Evolutionary conservation across 2,329 filamentous ascomycete species (phyloP), one percentile per base, ranked within the genome.

Genomic region (Clarireedia paspali): DNA sequence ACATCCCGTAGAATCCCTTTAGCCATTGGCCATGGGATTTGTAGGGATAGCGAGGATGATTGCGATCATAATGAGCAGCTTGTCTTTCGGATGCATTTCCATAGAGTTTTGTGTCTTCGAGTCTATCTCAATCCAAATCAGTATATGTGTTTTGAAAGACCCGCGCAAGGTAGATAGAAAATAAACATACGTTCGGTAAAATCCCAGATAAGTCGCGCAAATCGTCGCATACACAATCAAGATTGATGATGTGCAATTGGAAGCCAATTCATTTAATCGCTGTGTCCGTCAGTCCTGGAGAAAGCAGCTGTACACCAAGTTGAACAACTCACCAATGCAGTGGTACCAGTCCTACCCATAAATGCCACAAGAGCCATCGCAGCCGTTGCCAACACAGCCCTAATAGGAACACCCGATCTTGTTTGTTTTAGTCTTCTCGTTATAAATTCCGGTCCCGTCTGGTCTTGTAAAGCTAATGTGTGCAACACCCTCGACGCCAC

Each of bases 361-460:
- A 70, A 74, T 7, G 64, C 70, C 15, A 74, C 62, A 17, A 74
- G 59, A 68, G 71, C 71, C 57, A 74, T 59, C n/a, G 59, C 59
- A 14, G 64, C 70, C 14, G 72, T 74, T n/a, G 64, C 70, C n/a
- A 73, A 57, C 4, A 74, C 70, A 1, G 72, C 68, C 56, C 72
- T 64, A 6, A 72, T 61, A 0, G 72, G 72, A 5, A 74, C 72
- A 9, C 72, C 72, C 1, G 66, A 68, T 30, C 69, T 65, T 53
- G 70, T 72, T 47, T 68, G 64, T 40, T 68, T 65, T 39, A 73
- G 55, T 42, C 72, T 65, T 44, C 65, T 62, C 5, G 72, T 72
- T 56, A 74, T 73, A 52, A 71, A 74, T 52, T 73, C 72, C 2
- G 71, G 71, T 5, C 71, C 70, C 0, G 70, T 71, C 57, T 72